Percentiles rank a stretch among this genome's conserved stretches.
phyloP scores from a whole-genome alignment of 2,329 filamentous ascomycete genomes.

The Nemania sp. region DNA sequence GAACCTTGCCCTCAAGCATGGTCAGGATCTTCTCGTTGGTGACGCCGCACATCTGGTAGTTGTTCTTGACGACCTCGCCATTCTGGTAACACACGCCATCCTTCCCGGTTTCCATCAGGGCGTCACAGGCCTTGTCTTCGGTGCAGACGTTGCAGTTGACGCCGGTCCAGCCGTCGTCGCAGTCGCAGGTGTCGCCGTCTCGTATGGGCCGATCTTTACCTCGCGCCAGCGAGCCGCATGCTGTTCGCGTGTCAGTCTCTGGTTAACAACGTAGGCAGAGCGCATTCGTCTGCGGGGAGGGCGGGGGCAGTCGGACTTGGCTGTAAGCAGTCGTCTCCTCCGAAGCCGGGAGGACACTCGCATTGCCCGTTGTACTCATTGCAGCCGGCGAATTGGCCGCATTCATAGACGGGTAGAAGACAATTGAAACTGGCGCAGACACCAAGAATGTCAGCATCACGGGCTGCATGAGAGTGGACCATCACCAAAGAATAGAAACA shows the following conservation, averaged over 20 bases:
- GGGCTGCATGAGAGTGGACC: background rate
- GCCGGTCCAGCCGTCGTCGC: constrained; percentile 90
- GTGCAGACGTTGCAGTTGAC: constrained; percentile 98
- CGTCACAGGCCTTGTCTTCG: constrained; percentile 79
- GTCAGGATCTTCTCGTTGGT: constrained; percentile 93
- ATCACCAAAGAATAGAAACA: background rate
- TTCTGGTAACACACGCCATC: constrained; percentile 91
- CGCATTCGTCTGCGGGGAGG: background rate
- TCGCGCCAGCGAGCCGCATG: constrained; percentile 85
- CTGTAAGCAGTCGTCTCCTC: constrained; percentile 87
- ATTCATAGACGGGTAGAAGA: constrained; percentile 87
- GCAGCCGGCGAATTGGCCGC: constrained; percentile 87
- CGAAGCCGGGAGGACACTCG: constrained; percentile 87
- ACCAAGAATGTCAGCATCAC: constrained; percentile 21
- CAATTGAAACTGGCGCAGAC: constrained; percentile 82
- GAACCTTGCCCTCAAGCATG: constrained; percentile 79
- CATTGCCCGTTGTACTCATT: constrained; percentile 92
- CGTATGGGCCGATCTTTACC: constrained; percentile 79
- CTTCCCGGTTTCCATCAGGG: constrained; percentile 79
- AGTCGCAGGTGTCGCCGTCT: constrained; percentile 72
- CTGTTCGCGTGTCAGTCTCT: constrained; percentile 41
- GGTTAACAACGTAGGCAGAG: background rate
- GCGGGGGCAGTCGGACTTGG: constrained; percentile 58
- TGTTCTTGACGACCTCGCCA: constrained; percentile 87
- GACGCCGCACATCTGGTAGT: constrained; percentile 97